Percentiles rank a stretch among this genome's conserved stretches.
phyloP scores from a whole-genome alignment of 257 asterid species.

The Cinchona pubescens region DNA sequence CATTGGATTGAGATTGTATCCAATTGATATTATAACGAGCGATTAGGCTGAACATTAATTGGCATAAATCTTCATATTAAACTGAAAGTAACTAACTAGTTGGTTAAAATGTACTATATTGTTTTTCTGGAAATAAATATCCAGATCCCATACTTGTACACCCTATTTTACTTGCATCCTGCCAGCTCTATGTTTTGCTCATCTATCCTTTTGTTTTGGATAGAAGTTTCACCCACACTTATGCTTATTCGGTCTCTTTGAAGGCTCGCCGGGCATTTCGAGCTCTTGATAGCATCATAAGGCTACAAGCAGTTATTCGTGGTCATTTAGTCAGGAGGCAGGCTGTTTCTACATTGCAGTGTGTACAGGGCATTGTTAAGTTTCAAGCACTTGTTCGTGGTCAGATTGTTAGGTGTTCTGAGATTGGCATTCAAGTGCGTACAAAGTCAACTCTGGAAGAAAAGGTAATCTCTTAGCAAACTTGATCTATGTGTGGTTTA shows the following conservation, averaged over 20 bases:
- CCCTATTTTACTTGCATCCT: too few relatives aligned
- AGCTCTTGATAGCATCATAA: constrained; percentile 24
- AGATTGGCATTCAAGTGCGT: constrained; percentile 25
- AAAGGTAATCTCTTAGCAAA: constrained; percentile 23
- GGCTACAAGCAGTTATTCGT: constrained; percentile 40
- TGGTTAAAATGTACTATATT: not conserved
- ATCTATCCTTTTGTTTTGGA: not conserved
- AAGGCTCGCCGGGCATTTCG: constrained; percentile 37
- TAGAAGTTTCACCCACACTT: not conserved
- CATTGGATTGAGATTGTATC: not conserved
- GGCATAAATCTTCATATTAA: not conserved
- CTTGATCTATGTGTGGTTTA: too few relatives aligned
- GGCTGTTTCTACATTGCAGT: constrained; percentile 38
- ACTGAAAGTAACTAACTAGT: not conserved
- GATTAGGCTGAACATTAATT: not conserved
- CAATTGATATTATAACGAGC: not conserved
- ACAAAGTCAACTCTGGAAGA: constrained; percentile 16
- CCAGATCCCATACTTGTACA: not conserved
- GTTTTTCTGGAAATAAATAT: not conserved
- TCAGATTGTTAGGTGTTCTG: constrained; percentile 28
- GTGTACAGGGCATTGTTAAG: constrained; percentile 37
- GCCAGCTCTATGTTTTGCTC: not conserved
- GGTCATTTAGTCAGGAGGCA: constrained; percentile 43
- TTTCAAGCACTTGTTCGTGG: constrained; percentile 45
- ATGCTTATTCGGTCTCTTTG: constrained; percentile 13